Evolutionary conservation across 2,329 filamentous ascomycete genomes (phyloP), one percentile per base, ranked within the genome.

Genomic region (Ophiostoma populinum): DNA sequence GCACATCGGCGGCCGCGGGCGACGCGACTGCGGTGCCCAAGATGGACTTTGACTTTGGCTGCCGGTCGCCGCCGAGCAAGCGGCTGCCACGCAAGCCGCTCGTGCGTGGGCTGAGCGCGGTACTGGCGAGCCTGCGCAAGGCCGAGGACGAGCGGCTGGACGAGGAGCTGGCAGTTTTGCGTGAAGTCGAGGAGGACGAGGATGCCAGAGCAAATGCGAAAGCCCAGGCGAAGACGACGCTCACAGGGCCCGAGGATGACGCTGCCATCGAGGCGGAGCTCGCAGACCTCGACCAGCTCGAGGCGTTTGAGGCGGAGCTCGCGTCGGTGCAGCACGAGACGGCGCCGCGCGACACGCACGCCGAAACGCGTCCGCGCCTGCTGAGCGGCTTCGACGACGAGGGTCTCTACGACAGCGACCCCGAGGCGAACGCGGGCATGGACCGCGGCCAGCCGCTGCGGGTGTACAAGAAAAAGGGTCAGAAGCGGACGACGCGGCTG

Each of bases 391-490:
- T 77, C 32, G 74, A 79, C 38, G 70, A 78, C 38, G 73, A 76
- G 45, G 62, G 47, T 7, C 46, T 61, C 40, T 67, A 70, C 46
- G 72, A 76, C 49, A 67, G 65, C 41, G 54, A 57, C 2, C 57
- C 56, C 4, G 64, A 68, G n/a, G 64, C 67, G 2, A 55, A 59
- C 1, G 35, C 32, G 7, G 60, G 59, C n/a, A n/a, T n/a, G n/a
- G 57, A 71, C 45, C 30, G 30, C n/a, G 72, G 72, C 2, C 61
- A 67, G 42, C 73, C 73, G 3, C 51, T 73, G 24, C 69, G 64
- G 36, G 55, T 70, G 2, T 87, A 68, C 61, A 87, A 86, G 63
- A 90, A 90, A 66, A 81, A 80, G 59, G 80, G 80, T 0, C 68
- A 80, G 51, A 90, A 90, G 60, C 65, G 81, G 41, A 82, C 80